Evolutionary conservation across 495 filamentous ascomycete genomes (phyloP), one percentile per base, ranked within the genome.

Genomic region (Penicillium taxi): DNA sequence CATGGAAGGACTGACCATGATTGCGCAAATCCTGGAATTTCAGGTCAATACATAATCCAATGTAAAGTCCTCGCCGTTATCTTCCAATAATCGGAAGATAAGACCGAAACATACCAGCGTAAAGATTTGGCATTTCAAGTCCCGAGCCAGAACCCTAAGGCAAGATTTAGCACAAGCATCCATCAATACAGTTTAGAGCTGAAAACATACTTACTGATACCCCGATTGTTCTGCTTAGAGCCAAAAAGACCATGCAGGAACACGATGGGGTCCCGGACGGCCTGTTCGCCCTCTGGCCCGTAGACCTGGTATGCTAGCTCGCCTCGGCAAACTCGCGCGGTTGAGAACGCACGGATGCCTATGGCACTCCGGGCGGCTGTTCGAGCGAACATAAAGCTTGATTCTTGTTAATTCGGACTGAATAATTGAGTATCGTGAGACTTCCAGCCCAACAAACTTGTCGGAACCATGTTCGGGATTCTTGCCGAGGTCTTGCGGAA

Each of bases 191-290:
- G 22, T 6, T 24, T 24, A 26, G 8, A 11, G 11, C 7, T 18
- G 19, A 6, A n/a, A 39, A 48, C 86, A 70, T 75, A 96, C 91
- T 88, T 94, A 79, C 90, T 93, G 44, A 98, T 91, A 59, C 75
- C 88, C 61, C 90, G 66, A 54, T 96, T 91, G 51, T 98, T 98
- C 69, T 85, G 84, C 63, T 94, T 96, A 26, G 86, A 94, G 15
- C 91, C 91, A 55, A 98, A 96, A 11, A 98, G 70, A 3, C 91
- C 91, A 58, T 98, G 91, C 59, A 96, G 74, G 43, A 98, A 77
- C 45, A 98, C 61, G 40, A 98, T 82, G 1, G 91, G 86, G 29
- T 73, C 72, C 13, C 56, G 55, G 23, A 40, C 48, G 24, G 44
- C 42, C 25, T 63, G 46, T 34, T 53, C 58, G 12, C 47, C 56